Conservation (phyloP, 1,284 basidiomycete species). For the Cryptococcus floricola region DNA sequence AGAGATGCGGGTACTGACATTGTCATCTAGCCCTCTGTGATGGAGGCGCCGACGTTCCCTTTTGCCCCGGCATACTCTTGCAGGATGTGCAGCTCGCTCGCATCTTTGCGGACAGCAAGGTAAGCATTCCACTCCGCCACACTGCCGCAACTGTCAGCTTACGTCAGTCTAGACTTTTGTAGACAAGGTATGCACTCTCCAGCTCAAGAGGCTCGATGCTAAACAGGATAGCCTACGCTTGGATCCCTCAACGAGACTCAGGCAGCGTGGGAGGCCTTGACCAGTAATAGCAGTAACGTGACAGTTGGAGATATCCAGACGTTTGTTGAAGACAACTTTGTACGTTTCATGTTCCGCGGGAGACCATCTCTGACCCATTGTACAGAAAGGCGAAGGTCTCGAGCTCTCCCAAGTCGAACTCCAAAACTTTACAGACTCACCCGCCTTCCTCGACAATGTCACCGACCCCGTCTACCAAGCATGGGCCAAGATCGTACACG, state of each 20-base stretch:
- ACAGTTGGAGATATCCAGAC: slow-evolving; percentile 53
- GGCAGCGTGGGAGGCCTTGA: slow-evolving; percentile 63
- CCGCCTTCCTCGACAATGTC: slow-evolving; percentile 69
- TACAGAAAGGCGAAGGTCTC: slow-evolving; percentile 67
- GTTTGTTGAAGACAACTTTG: slow-evolving; percentile 74
- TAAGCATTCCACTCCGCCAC: slow-evolving; percentile 29
- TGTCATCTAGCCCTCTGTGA: slow-evolving; percentile 32
- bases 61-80: slow-evolving; percentile 70
- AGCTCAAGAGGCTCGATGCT: not conserved
- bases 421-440: slow-evolving; percentile 59
- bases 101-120: slow-evolving; percentile 77
- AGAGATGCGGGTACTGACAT: not conserved
- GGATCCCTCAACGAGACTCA: slow-evolving; percentile 63
- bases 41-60: slow-evolving; percentile 60
- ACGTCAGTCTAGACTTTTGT: slow-evolving; percentile 56
- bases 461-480: slow-evolving; percentile 65
- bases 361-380: not conserved
- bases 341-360: slow-evolving; percentile 15
- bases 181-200: slow-evolving; percentile 56
- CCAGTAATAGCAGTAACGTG: slow-evolving; percentile 50
- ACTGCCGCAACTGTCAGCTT: not conserved
- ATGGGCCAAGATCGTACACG: slow-evolving; percentile 72
- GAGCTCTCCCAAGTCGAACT: slow-evolving; percentile 68
- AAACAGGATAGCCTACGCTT: slow-evolving; percentile 60
- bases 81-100: slow-evolving; percentile 79